These are phyloP conservation scores for Yamadazyma friedrichii DNA, from an alignment of 1,139 yeast genomes.

Conservation along the genomic window DNA sequence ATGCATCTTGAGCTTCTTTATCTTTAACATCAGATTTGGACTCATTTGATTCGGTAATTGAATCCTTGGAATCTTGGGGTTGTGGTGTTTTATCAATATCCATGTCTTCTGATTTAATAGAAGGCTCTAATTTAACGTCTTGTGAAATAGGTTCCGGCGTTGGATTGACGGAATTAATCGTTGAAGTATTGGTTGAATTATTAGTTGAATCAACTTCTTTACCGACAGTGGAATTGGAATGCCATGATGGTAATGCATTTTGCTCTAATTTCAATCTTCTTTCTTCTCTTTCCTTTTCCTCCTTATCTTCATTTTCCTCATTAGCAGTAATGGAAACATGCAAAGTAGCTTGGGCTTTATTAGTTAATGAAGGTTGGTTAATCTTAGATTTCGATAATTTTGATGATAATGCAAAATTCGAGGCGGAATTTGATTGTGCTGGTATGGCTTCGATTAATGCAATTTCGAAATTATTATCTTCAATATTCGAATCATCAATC, in stretches of 20 bases:
- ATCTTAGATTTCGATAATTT: constrained; percentile 31
- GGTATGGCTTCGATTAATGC: constrained; percentile 81
- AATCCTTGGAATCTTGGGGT: constrained; percentile 1
- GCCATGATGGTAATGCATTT: constrained; percentile 97
- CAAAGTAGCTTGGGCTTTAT: constrained; percentile 66
- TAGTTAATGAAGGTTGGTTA: constrained; percentile 29
- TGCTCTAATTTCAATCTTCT: constrained; percentile 77
- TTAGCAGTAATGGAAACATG: constrained; percentile 91
- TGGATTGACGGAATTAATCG: constrained; percentile 13
- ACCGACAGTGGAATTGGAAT: constrained; percentile 86
- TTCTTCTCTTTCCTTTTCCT: constrained; percentile 65
- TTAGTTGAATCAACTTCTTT: constrained; percentile 23
- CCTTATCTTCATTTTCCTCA: constrained; percentile 73
- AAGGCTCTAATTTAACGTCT: neutral
- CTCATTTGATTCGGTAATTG: constrained; percentile 4
- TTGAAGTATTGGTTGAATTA: neutral
- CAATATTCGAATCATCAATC: constrained; percentile 81
- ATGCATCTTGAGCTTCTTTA: constrained; percentile 70
- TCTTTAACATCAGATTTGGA: constrained; percentile 41
- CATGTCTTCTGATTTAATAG: neutral
- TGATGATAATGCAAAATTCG: constrained; percentile 54
- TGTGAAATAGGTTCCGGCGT: constrained; percentile 19
- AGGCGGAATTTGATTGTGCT: constrained; percentile 68
- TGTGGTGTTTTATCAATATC: neutral
- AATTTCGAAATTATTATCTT: constrained; percentile 84